These are phyloP conservation scores for Harringtonia lauricola DNA, from an alignment of 2,329 filamentous ascomycete genomes.

Conservation along the genomic window DNA sequence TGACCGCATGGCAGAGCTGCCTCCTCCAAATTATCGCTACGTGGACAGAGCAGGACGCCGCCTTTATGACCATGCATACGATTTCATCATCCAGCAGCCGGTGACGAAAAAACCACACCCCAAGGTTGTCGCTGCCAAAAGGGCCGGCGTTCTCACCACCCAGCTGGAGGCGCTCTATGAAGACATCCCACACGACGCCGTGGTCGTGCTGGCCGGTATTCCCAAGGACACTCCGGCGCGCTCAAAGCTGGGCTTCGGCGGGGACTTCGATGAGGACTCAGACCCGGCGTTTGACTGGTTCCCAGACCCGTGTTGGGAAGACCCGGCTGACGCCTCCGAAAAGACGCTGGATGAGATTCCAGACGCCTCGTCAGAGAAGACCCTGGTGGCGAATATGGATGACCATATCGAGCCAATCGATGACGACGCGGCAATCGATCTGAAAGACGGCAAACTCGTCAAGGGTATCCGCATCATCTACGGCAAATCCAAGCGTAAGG, in stretches of 20 bases:
- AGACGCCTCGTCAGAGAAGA: no score
- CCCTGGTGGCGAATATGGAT: no score
- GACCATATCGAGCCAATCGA: no score
- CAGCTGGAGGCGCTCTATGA: constrained; percentile 1
- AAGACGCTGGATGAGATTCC: no score
- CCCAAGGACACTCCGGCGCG: neutral
- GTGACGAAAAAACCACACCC: constrained; percentile 6
- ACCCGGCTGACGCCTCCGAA: no score
- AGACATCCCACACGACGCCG: neutral
- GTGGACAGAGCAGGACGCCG: constrained; percentile 2
- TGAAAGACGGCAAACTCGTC: no score
- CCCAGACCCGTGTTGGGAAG: no score
- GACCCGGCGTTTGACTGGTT: no score
- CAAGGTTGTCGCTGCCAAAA: constrained; percentile 1
- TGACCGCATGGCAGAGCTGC: neutral
- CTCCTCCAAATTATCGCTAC: neutral
- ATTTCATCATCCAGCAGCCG: neutral
- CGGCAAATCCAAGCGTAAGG: no score
- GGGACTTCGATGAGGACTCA: neutral
- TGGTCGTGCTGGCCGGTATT: neutral
- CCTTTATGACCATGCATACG: neutral
- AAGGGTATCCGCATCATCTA: no score
- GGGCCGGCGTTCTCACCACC: constrained; percentile 1
- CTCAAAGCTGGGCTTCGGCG: neutral
- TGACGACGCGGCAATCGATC: no score